Conservation (phyloP, 192 early-diverging fungal species). For the Linnemannia hyalina region DNA sequence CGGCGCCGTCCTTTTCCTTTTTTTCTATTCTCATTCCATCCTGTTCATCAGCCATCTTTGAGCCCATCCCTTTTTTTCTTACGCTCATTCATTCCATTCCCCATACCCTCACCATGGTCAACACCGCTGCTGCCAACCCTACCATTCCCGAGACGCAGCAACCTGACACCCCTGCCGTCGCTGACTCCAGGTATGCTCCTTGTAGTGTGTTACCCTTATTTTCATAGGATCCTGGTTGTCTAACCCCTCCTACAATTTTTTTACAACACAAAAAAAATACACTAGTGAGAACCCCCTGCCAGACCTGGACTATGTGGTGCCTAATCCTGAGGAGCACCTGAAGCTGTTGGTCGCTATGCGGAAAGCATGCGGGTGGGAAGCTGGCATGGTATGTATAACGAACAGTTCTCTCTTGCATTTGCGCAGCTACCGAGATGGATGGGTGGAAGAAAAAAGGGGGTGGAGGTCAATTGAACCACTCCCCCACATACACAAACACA, state of each 20-base stretch:
- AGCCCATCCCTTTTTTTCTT: background rate
- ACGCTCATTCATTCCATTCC: background rate
- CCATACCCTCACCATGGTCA: background rate
- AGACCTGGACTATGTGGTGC: slow-evolving; percentile 37
- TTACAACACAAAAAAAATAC: background rate
- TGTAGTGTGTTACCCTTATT: background rate
- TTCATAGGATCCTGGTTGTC: background rate
- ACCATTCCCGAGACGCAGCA: background rate
- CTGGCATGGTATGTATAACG: slow-evolving; percentile 22
- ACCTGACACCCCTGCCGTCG: background rate
- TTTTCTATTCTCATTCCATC: background rate
- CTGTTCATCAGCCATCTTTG: background rate
- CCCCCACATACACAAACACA: too few species aligned
- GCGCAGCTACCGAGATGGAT: background rate
- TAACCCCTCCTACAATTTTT: background rate
- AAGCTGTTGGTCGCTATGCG: slow-evolving; percentile 30
- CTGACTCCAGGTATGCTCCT: background rate
- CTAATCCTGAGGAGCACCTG: slow-evolving; percentile 47
- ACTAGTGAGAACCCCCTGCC: background rate
- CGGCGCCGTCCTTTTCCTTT: background rate
- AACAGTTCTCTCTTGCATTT: background rate
- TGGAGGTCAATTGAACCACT: too few species aligned
- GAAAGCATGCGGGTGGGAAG: slow-evolving; percentile 52
- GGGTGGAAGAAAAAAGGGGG: too few species aligned
- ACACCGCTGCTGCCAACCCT: background rate